Conservation (phyloP, 208 protist species). For the Hexamita inflata region DNA sequence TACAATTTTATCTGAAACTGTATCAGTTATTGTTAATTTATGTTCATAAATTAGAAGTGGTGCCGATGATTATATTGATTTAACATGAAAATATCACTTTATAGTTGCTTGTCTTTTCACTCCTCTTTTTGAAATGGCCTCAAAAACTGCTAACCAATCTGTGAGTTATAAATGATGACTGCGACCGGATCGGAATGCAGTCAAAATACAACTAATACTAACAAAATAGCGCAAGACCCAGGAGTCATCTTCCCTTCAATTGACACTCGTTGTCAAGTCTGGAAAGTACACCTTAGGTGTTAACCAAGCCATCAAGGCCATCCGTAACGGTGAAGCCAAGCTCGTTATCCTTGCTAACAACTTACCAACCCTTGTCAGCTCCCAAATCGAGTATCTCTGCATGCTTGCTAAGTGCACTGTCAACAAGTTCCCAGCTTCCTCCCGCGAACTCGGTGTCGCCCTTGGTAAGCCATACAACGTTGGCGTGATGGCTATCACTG, state of each 20-base stretch:
- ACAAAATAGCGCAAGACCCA: no score
- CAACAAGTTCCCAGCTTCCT: slow-evolving; percentile 26
- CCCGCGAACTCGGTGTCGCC: slow-evolving; percentile 33
- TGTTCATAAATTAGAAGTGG: no score
- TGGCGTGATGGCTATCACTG: slow-evolving; percentile 28
- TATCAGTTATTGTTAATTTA: no score
- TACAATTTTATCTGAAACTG: no score
- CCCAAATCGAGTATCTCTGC: slow-evolving; percentile 38
- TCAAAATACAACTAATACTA: no score
- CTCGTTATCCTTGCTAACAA: slow-evolving; percentile 36
- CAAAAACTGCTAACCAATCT: no score
- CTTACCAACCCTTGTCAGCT: slow-evolving; percentile 35
- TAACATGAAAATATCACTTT: no score
- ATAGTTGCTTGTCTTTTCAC: no score
- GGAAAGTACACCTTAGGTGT: slow-evolving; percentile 33
- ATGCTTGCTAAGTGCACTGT: slow-evolving; percentile 29
- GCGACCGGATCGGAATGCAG: no score
- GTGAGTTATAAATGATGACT: no score
- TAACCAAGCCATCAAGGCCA: slow-evolving; percentile 30
- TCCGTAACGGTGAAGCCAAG: slow-evolving; percentile 38
- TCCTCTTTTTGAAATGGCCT: no score
- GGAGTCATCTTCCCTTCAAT: slow-evolving; percentile 14
- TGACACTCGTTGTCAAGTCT: slow-evolving; percentile 21
- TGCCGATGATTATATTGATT: no score
- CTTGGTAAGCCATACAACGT: slow-evolving; percentile 37